Evolutionary conservation across 163 green algal genomes (phyloP), one percentile per base, ranked within the genome.

Genomic region (Scenedesmus sp.): DNA sequence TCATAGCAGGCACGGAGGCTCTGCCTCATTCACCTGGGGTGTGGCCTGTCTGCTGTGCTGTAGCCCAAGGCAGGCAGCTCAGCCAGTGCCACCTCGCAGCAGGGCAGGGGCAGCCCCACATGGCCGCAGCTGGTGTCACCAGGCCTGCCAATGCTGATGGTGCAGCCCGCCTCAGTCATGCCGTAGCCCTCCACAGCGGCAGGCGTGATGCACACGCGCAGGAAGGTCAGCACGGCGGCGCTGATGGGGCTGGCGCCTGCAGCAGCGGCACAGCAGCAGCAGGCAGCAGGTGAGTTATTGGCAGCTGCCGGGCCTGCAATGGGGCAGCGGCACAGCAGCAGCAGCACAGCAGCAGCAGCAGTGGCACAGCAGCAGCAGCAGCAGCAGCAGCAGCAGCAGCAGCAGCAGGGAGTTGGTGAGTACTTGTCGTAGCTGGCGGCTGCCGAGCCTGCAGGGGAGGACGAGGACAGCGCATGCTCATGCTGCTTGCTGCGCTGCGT

Each of bases 61-160:
- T 99, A 99, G 77, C 96, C 95, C 98, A 99, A 99, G 88, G 99
- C 98, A 0, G 98, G 98, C 67, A 99, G 96, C 95, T 99, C 97
- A 15, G 94, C 96, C 70, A 99, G 97, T 96, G 99, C 99, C 93
- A 98, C 95, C 94, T 99, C 98, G 90, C 93, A 96, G 91, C 93
- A 97, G 16, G 96, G 94, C 56, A 96, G 88, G 13, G 97, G 98
- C 3, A 95, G 93, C n/a, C 98, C 98, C 85, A 99, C 98, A 84
- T 93, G 90, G 13, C 90, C 90, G 2, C 62, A 94, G 83, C 91
- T 95, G 57, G 93, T 81, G 89, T 97, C 96, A 26, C 94, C 93
- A 0, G 90, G 76, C 76, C 93, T 86, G 12, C 95, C 96, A 77
- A 96, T 95, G 82, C 93, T 95, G 59, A 99, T 98, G 86, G 96